Conservation (phyloP, 257 asterid genomes). For the Solanum medicagineum region DNA sequence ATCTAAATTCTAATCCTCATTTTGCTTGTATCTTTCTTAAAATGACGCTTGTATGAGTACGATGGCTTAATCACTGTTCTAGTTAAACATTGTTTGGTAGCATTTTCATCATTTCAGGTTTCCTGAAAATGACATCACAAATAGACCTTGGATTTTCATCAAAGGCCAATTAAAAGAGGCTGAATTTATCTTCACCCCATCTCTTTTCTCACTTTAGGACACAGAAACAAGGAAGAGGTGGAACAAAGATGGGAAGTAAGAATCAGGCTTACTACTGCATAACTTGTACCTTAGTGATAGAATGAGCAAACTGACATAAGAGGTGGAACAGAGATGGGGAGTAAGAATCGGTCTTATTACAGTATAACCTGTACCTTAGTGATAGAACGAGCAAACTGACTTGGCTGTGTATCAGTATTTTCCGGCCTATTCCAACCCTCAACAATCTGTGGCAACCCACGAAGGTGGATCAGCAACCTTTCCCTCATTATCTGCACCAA, state of each 20-base stretch:
- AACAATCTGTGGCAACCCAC: slow-evolving; percentile 80
- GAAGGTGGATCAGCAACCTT: slow-evolving; percentile 68
- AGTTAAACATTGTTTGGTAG: background rate
- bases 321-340: background rate
- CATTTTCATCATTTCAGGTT: background rate
- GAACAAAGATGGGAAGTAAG: background rate
- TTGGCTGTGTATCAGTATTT: slow-evolving; percentile 69
- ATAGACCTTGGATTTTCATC: background rate
- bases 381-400: slow-evolving; percentile 81
- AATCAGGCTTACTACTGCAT: background rate
- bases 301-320: slow-evolving; percentile 66
- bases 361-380: slow-evolving; percentile 40
- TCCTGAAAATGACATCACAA: background rate
- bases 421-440: slow-evolving; percentile 85
- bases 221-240: background rate
- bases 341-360: background rate
- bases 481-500: slow-evolving; percentile 98
- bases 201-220: background rate
- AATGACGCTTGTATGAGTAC: background rate
- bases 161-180: background rate
- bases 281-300: slow-evolving; percentile 62
- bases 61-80: background rate
- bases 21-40: background rate
- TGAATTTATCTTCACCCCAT: background rate
- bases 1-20: background rate